phyloP scores from a whole-genome alignment of 805 yeast species.

The Kuraishia floccosa region DNA sequence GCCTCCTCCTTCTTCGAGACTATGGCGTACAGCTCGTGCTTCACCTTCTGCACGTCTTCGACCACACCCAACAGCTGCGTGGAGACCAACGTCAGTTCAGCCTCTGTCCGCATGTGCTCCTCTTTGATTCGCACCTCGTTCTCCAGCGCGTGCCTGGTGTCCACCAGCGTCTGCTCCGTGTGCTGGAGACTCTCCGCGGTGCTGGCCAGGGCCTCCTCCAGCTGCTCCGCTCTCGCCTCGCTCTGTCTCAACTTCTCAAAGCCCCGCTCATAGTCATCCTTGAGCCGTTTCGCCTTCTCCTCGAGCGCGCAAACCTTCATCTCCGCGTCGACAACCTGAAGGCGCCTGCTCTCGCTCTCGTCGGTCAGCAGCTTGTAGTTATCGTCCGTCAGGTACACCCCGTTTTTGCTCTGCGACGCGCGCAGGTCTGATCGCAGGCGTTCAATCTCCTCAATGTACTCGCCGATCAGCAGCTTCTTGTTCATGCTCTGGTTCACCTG shows the following conservation, averaged over 20 bases:
- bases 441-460: constrained; percentile 44
- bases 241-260: constrained; percentile 2
- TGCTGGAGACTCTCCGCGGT: background rate
- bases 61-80: constrained; percentile 4
- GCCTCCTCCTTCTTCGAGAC: constrained; percentile 3
- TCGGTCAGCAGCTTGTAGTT: constrained; percentile 29
- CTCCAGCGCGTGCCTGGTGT: constrained; percentile 4
- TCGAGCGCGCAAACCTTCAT: constrained; percentile 34
- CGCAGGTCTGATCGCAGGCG: constrained; percentile 45
- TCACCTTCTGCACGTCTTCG: constrained; percentile 3
- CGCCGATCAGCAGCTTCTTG: constrained; percentile 41
- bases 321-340: constrained; percentile 38
- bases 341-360: constrained; percentile 36
- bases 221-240: constrained; percentile 1
- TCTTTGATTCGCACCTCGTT: constrained; percentile 7
- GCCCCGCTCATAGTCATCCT: constrained; percentile 24
- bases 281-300: constrained; percentile 28
- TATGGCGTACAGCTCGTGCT: constrained; percentile 4
- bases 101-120: constrained; percentile 7
- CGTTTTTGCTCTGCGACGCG: constrained; percentile 56
- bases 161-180: background rate
- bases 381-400: constrained; percentile 48
- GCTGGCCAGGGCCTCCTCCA: background rate
- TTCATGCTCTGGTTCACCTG: constrained; percentile 54
- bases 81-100: constrained; percentile 3